Base-by-base conservation (phyloP, 441 rosid species). In the Isatis lusitanica region DNA sequence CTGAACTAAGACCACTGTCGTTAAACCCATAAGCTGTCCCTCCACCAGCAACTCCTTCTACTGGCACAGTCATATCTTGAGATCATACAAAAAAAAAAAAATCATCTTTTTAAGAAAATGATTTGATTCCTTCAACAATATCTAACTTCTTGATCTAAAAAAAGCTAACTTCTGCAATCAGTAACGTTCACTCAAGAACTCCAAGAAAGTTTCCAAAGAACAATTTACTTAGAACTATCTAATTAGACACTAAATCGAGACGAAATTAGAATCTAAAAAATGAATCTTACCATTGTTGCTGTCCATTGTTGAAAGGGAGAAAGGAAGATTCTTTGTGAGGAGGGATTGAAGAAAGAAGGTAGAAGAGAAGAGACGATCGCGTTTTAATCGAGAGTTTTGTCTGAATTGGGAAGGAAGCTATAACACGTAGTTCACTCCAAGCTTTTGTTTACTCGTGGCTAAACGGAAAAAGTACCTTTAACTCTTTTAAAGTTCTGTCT, bases 11-110 rank as follows among this genome's bases (percentile, higher is more conserved):
- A 28, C 83, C 77, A 56, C 86, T 89, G 66, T 92, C 97, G 65
- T 75, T 85, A 93, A 97, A 94, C 61, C 97, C 98, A 73, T 94
- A 94, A 15, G 98, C 87, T 47, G 98, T 94, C 26, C 98, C 97
- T 80, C 98, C 98, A 47, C 98, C 98, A 38, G 98, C 92, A 43
- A 94, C 91, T 15, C 98, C 98, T 84, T 94, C 97, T 38, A 94
- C 90, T 18, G 97, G 98, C 17, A 85, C 87, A 76, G 5, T 77
- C 51, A 70, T 67, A 31, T 85, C 95, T 75, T 82, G 94, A 48
- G 78, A 78, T 51, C 79, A 87, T 83, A 74, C 85, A 68, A 15
- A 53, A n/a, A n/a, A n/a, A n/a, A n/a, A n/a, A n/a, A n/a, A 21
- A 48, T 13, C 24, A 24, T 12, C 57, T 15, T 61, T 51, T 66